Percentiles rank a stretch among this genome's conserved stretches.
Evolutionary conservation across 805 yeast species (phyloP).

Genomic region (Yamadazyma takamatsuzukensis): DNA sequence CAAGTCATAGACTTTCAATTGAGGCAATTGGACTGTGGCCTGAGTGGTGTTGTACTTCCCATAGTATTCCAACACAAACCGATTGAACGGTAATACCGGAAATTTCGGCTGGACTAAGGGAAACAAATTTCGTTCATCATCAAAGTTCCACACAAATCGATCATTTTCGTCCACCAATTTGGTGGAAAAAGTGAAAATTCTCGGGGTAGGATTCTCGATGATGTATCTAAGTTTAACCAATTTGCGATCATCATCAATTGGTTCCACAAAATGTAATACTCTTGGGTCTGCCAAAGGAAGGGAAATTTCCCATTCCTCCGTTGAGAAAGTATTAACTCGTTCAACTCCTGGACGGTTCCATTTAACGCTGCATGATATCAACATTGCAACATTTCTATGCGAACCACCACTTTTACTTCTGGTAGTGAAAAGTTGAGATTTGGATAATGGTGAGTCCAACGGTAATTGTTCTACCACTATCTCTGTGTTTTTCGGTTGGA

Average conservation of each 20-base stretch:
- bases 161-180: conserved; percentile 28
- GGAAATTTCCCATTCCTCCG: conserved; percentile 46
- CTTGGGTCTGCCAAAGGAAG: conserved; percentile 71
- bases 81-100: conserved; percentile 61
- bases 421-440: conserved; percentile 28
- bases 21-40: conserved; percentile 46
- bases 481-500: conserved; percentile 26
- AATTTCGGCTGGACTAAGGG: conserved; percentile 32
- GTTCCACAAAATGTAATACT: conserved; percentile 43
- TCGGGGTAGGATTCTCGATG: conserved; percentile 73
- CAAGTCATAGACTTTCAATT: conserved; percentile 62
- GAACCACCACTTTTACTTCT: conserved; percentile 35
- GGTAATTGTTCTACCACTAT: conserved; percentile 16
- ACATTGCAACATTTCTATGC: conserved; percentile 35
- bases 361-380: conserved; percentile 18
- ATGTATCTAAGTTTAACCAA: conserved; percentile 40
- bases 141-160: conserved; percentile 23
- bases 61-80: conserved; percentile 39
- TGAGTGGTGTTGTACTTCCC: conserved; percentile 11
- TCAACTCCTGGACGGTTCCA: conserved; percentile 30
- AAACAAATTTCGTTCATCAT: conserved; percentile 20
- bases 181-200: conserved; percentile 60
- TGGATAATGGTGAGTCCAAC: background rate
- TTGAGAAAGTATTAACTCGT: conserved; percentile 23
- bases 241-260: conserved; percentile 12